Evolutionary conservation across 345 rosid genomes (phyloP), one percentile per base, ranked within the genome.

Genomic region (Garcia nutans): DNA sequence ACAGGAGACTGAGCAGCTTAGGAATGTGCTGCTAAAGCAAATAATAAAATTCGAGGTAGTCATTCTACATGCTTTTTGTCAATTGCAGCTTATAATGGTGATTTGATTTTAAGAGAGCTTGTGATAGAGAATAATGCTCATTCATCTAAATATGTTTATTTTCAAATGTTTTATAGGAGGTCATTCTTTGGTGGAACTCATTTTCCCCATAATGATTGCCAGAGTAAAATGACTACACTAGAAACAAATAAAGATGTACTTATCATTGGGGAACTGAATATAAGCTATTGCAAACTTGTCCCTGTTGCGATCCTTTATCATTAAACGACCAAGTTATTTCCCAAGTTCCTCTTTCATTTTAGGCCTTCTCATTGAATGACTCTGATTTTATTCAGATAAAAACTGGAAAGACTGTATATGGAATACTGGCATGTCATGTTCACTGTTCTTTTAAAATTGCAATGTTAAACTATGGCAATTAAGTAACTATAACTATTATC

Each of bases 1-100:
- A 42, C 83, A 90, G 95, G 92, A 87, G 73, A 83, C 90, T n/a
- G 85, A 88, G 78, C 79, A 65, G 74, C 86, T 89, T 26, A 83
- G 76, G 79, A 76, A 77, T 72, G 77, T 79, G 72, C 58, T 90
- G 84, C 68, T 82, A 69, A 83, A 83, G 82, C 84, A 88, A 84
- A 82, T 84, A 47, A 74, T 83, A 74, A 83, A 85, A 78, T 68
- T 77, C 54, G 86, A 87, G 91, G 94, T 90, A 83, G 72, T 60
- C 33, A 41, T 16, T 78, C 26, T 63, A 55, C 66, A n/a, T 57
- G 61, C 49, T 33, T 44, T 71, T 68, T 49, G 26, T 69, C 31
- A 17, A 13, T 26, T 64, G n/a, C 8, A 52, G 19, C 55, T 77
- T 52, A 65, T 54, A 55, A 49, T 24, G 41, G 24, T 44, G 19